Conservation (phyloP, 139 green algal species). For the Deuterostichococcus epilithicus region DNA sequence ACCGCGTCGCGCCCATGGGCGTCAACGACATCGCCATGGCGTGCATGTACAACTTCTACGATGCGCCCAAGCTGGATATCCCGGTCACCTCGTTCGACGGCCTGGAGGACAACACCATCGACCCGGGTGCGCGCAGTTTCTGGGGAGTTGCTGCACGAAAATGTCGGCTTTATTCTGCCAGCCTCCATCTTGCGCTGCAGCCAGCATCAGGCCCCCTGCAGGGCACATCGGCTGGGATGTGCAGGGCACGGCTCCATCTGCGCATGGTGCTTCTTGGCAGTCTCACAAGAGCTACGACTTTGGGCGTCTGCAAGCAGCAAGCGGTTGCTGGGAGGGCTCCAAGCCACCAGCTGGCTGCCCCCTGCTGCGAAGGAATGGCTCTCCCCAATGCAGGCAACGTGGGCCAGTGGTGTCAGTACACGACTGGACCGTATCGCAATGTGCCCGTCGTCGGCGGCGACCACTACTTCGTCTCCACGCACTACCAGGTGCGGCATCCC, state of each 20-base stretch:
- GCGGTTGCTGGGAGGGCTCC: no score
- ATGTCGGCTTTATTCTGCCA: no score
- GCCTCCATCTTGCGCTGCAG: no score
- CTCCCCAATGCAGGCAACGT: slow-evolving; percentile 25
- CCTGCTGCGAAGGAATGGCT: no score
- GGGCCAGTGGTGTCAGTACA: slow-evolving; percentile 26
- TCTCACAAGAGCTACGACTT: no score
- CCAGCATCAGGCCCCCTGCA: no score
- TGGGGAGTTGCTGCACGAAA: neutral
- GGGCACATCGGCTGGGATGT: no score
- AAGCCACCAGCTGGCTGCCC: no score
- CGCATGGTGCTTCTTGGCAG: no score
- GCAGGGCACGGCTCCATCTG: no score
- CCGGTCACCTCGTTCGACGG: slow-evolving; percentile 37
- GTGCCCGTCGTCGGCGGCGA: slow-evolving; percentile 20
- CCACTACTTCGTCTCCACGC: slow-evolving; percentile 50
- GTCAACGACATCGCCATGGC: slow-evolving; percentile 53
- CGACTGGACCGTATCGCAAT: slow-evolving; percentile 4
- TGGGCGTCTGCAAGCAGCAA: no score
- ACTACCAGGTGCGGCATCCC: slow-evolving; percentile 17
- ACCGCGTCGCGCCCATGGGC: slow-evolving; percentile 41
- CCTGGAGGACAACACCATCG: slow-evolving; percentile 32
- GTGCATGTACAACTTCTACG: slow-evolving; percentile 24
- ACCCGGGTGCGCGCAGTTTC: neutral
- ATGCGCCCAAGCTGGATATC: slow-evolving; percentile 1